phyloP scores from a whole-genome alignment of 1,139 yeast genomes.

The Yamadazyma epiphylla region DNA sequence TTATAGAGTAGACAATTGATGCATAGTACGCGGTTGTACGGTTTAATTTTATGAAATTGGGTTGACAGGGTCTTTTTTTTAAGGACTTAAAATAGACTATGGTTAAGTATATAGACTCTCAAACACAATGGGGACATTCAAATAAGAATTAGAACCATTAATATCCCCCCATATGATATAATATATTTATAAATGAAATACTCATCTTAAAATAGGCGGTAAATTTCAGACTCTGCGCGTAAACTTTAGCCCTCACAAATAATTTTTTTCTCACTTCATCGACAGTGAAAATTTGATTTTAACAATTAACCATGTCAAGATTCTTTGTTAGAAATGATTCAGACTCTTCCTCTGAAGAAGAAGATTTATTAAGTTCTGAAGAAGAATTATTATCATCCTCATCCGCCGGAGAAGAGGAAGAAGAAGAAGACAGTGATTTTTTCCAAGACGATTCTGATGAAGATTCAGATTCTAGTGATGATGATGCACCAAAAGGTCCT shows the following conservation, averaged over 20 bases:
- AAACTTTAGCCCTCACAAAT: neutral
- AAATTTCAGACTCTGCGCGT: neutral
- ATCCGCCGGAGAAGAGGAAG: conserved; percentile 28
- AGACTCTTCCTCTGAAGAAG: conserved; percentile 70
- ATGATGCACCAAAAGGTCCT: conserved; percentile 46
- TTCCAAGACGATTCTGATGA: conserved; percentile 31
- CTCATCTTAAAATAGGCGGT: neutral
- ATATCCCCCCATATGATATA: no score
- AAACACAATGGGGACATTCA: no score
- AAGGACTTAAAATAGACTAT: no score
- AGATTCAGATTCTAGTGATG: conserved; percentile 17
- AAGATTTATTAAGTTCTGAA: conserved; percentile 52
- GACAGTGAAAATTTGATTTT: conserved; percentile 1
- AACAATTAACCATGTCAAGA: conserved; percentile 52
- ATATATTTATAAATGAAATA: no score
- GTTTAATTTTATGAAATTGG: no score
- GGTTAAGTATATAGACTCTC: no score
- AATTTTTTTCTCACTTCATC: neutral
- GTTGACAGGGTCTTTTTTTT: no score
- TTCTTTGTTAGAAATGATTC: conserved; percentile 67
- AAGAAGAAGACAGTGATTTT: conserved; percentile 15
- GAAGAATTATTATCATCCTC: conserved; percentile 27
- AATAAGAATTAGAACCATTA: no score
- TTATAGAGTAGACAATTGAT: conserved; percentile 18
- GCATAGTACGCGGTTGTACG: no score